Base-by-base conservation (phyloP, 257 asterid genomes). In the Salvia splendens region DNA sequence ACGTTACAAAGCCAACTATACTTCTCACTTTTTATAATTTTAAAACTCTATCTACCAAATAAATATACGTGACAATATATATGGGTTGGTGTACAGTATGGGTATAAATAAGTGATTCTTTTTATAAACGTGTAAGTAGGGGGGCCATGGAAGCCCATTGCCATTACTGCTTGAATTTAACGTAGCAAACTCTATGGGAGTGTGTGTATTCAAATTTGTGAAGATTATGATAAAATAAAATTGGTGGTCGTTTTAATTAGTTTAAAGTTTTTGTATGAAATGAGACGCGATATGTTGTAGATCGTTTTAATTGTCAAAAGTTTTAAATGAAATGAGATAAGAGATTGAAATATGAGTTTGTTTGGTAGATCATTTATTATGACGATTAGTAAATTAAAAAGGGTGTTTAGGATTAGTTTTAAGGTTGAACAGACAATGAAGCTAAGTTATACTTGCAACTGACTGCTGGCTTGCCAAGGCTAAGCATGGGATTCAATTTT, bases 391-490 rank as follows among this genome's bases (percentile, higher is more conserved):
- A 17, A 17, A 40, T 40, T 5, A 3, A 33, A 33, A 54, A 47
- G 30, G 24, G 30, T 36, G 32, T 58, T 60, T 40, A 24, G 30
- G 12, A 12, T 8, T 12, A 2, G 20, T 61, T 49, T 49, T 30
- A 69, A 81, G 91, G 87, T 77, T 82, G 86, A 76, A 32, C 12
- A 1, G 77, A 7, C 76, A 30, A 60, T 38, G 86, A 70, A 78
- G 38, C 73, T 74, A 72, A 82, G 89, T 81, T 49, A 55, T 41
- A 53, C 5, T 12, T 47, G 87, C 77, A 71, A 76, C 43, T 59
- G 91, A 81, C 83, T 75, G 83, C 83, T 79, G 40, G 68, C 69
- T 79, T 78, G 86, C 75, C 84, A 75, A 81, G 81, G 36, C 52
- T 62, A 77, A 68, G 83, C 83, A 81, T 75, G 83, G 88, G 78